Evolutionary conservation across 2,329 filamentous ascomycete species (phyloP).

Genomic region (Nemania abortiva): DNA sequence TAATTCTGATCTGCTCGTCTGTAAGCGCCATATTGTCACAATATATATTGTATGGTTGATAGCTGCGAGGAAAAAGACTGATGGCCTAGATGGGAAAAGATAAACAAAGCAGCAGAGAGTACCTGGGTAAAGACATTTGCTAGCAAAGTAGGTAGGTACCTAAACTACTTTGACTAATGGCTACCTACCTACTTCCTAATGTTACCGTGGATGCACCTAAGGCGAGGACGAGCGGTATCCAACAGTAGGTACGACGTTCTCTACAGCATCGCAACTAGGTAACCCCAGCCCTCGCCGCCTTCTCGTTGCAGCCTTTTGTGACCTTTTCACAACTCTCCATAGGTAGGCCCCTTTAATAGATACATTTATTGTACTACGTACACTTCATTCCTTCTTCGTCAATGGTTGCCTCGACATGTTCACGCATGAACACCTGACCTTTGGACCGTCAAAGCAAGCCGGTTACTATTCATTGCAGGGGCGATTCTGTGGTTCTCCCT

Average conservation of each 20-base stretch:
- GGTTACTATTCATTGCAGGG: no score
- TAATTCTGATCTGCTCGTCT: conserved; percentile 23
- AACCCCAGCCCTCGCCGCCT: no score
- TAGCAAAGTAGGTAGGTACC: not conserved
- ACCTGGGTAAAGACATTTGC: not conserved
- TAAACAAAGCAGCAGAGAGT: conserved; percentile 10
- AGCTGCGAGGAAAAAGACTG: conserved; percentile 7
- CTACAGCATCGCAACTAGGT: conserved; percentile 2
- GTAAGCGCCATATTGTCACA: conserved; percentile 19
- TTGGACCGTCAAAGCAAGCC: not conserved
- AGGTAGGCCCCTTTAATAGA: no score
- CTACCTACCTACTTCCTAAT: not conserved
- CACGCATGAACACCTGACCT: not conserved
- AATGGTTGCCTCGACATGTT: no score
- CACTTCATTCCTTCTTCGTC: no score
- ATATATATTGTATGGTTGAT: conserved; percentile 2
- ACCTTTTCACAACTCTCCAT: no score
- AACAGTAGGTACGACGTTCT: not conserved
- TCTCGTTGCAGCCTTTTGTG: no score
- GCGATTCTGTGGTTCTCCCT: not conserved
- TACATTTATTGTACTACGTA: no score
- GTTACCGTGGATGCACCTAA: conserved; percentile 7
- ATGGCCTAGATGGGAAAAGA: conserved; percentile 8
- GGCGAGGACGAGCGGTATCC: not conserved
- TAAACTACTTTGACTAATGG: no score